Evolutionary conservation across 768 basidiomycete species (phyloP).

Genomic region (Suillus sp.): DNA sequence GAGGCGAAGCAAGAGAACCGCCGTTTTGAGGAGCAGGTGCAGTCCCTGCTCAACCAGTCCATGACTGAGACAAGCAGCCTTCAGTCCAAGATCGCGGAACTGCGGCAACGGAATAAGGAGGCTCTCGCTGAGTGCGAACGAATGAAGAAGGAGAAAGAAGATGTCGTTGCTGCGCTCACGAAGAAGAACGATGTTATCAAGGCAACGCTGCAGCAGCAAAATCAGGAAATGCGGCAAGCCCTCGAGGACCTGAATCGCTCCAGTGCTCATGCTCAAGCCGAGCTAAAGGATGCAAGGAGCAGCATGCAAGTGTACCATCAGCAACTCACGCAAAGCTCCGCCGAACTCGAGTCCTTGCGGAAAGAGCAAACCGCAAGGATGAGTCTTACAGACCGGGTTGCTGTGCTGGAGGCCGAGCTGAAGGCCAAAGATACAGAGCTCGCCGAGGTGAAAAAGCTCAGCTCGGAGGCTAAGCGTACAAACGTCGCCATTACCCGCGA

Average conservation of each 20-base stretch:
- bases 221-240: slow-evolving; percentile 19
- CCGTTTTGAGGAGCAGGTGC: slow-evolving; percentile 9
- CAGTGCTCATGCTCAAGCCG: slow-evolving; percentile 22
- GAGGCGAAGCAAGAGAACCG: slow-evolving; percentile 8
- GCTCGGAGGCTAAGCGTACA: slow-evolving; percentile 25
- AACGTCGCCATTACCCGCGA: slow-evolving; percentile 27
- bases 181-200: slow-evolving; percentile 28
- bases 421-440: slow-evolving; percentile 17
- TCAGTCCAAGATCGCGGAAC: slow-evolving; percentile 4
- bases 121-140: slow-evolving; percentile 16
- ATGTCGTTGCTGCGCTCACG: slow-evolving; percentile 15
- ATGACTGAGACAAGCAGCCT: slow-evolving; percentile 12
- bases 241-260: slow-evolving; percentile 31
- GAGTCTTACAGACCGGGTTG: slow-evolving; percentile 10
- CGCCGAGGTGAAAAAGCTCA: slow-evolving; percentile 17
- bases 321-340: slow-evolving; percentile 21
- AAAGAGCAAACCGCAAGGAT: slow-evolving; percentile 21
- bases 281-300: slow-evolving; percentile 24
- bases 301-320: slow-evolving; percentile 22
- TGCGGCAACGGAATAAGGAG: slow-evolving; percentile 7
- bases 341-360: slow-evolving; percentile 23
- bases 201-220: slow-evolving; percentile 17
- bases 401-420: slow-evolving; percentile 4
- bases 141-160: slow-evolving; percentile 24
- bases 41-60: slow-evolving; percentile 9